Conservation (phyloP, 2,329 filamentous ascomycete genomes). For the Cladorrhinum sp. region DNA sequence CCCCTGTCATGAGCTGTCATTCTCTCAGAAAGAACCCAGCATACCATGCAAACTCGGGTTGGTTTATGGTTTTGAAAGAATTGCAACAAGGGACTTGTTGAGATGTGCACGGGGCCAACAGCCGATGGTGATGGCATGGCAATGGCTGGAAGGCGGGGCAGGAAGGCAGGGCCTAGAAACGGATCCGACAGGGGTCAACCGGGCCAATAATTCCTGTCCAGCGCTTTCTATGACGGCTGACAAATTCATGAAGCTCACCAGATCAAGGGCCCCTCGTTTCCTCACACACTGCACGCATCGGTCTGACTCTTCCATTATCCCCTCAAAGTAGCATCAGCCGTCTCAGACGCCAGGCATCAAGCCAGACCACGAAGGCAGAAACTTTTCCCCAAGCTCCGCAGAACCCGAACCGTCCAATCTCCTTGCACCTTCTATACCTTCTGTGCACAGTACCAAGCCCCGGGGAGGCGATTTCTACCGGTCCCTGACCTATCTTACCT, state of each 20-base stretch:
- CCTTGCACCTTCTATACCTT: background rate
- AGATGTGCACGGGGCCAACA: background rate
- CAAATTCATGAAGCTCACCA: slow-evolving; percentile 14
- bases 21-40: too few relatives aligned
- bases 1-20: background rate
- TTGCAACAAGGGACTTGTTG: too few relatives aligned
- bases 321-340: background rate
- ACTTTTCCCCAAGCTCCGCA: slow-evolving; percentile 1
- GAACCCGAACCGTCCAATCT: background rate
- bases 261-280: slow-evolving; percentile 8
- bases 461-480: background rate
- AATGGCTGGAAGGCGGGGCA: background rate
- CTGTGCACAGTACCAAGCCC: background rate
- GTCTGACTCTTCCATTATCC: slow-evolving; percentile 14
- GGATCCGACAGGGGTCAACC: background rate
- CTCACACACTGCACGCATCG: slow-evolving; percentile 5
- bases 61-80: too few relatives aligned
- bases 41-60: too few relatives aligned
- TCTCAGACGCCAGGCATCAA: slow-evolving; percentile 15
- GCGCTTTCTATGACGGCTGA: slow-evolving; percentile 18
- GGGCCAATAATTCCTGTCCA: slow-evolving; percentile 8
- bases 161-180: background rate
- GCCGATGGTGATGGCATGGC: background rate
- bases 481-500: background rate
- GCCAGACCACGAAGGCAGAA: slow-evolving; percentile 8